Conservation (phyloP, 2,329 filamentous ascomycete genomes). For the Volutella citrinella region DNA sequence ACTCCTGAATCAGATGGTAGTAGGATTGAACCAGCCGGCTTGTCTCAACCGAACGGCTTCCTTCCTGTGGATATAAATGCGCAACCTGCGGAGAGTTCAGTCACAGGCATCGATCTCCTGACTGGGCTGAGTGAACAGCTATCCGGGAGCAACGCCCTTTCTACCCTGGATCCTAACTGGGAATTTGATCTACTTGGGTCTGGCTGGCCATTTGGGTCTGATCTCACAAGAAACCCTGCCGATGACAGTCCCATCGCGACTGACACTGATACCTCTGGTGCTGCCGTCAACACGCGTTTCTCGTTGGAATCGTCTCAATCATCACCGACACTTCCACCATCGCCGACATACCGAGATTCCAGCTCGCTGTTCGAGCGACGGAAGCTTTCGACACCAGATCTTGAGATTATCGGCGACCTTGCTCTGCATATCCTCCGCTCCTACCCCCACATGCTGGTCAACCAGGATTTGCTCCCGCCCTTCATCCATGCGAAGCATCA, state of each 20-base stretch:
- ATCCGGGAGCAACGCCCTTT: too few species aligned
- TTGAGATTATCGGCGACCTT: constrained; percentile 3
- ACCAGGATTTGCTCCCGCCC: neutral
- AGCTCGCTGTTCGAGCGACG: constrained; percentile 4
- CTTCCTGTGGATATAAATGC: too few species aligned
- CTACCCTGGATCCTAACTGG: too few species aligned
- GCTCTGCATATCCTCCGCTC: constrained; percentile 3
- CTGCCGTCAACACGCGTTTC: neutral
- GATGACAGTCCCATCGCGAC: neutral
- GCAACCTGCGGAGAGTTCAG: too few species aligned
- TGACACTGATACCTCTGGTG: neutral
- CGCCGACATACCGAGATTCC: constrained; percentile 1
- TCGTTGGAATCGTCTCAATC: neutral
- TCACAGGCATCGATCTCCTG: too few species aligned
- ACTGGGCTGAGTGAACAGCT: too few species aligned
- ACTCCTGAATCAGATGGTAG: neutral
- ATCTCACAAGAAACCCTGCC: too few species aligned
- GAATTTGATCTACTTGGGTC: too few species aligned
- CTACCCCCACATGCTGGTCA: constrained; percentile 1
- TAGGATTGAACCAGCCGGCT: too few species aligned
- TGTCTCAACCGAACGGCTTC: too few species aligned
- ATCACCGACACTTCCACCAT: constrained; percentile 3
- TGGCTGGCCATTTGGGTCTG: too few species aligned
- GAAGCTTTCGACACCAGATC: constrained; percentile 1
- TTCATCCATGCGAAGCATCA: constrained; percentile 5